Evolutionary conservation across 2,329 filamentous ascomycete genomes (phyloP).

Genomic region (Sporothrix phasma): DNA sequence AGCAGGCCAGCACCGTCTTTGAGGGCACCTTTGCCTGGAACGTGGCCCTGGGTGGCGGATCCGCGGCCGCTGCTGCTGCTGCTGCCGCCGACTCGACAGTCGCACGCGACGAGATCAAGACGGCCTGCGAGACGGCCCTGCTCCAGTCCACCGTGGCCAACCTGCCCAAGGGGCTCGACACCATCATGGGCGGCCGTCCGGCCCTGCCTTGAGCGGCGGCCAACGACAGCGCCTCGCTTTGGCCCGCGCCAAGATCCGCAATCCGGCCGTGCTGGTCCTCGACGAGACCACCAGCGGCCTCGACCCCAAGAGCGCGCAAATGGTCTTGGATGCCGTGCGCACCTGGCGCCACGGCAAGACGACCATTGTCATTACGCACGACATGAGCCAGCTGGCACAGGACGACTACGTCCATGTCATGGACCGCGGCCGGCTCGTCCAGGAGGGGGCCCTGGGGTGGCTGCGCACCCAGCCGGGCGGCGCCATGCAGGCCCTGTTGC

Average conservation of each 20-base stretch:
- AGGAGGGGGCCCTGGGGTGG: constrained; percentile 50
- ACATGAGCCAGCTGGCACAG: constrained; percentile 62
- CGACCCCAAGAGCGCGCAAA: constrained; percentile 57
- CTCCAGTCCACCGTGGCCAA: constrained; percentile 56
- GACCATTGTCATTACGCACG: constrained; percentile 89
- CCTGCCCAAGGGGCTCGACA: constrained; percentile 63
- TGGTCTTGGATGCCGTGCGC: constrained; percentile 66
- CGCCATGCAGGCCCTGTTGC: constrained; percentile 8
- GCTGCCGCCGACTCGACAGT: not conserved
- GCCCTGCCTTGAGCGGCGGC: constrained; percentile 67
- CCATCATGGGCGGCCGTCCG: constrained; percentile 57
- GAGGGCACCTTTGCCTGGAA: constrained; percentile 71
- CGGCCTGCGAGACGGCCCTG: constrained; percentile 56
- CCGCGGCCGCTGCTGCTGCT: not conserved
- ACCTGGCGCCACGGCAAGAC: constrained; percentile 72
- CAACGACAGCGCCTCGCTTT: constrained; percentile 75
- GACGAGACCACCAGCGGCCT: constrained; percentile 85
- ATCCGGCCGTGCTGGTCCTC: constrained; percentile 72
- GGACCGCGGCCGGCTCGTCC: constrained; percentile 56
- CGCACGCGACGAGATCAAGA: constrained; percentile 36
- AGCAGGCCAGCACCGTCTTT: constrained; percentile 75
- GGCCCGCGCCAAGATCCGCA: constrained; percentile 64
- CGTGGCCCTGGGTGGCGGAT: constrained; percentile 53
- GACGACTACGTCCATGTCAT: constrained; percentile 74
- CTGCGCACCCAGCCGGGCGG: constrained; percentile 3